These are phyloP conservation scores for Amauroascus verrucosus DNA, from an alignment of 2,329 filamentous ascomycete genomes.

Conservation along the genomic window DNA sequence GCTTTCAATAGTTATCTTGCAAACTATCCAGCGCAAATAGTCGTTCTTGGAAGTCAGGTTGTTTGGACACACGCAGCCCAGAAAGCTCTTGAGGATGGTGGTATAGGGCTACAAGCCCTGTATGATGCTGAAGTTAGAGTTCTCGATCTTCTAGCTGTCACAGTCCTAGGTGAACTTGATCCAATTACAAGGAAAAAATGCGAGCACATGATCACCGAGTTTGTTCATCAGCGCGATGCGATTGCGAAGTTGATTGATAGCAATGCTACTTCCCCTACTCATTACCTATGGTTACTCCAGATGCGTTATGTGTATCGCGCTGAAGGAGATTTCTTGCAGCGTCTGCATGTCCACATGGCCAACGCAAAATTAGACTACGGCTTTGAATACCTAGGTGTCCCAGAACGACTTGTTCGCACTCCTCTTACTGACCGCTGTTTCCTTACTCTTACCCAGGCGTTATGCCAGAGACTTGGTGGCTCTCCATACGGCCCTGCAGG, in stretches of 20 bases:
- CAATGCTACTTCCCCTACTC: constrained; percentile 62
- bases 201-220: constrained; percentile 97
- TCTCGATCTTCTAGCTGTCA: constrained; percentile 73
- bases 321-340: constrained; percentile 69
- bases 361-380: constrained; percentile 93
- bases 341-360: constrained; percentile 88
- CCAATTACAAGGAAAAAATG: constrained; percentile 88
- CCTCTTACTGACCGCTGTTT: constrained; percentile 97
- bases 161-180: constrained; percentile 81
- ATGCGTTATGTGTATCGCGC: constrained; percentile 91
- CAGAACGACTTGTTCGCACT: constrained; percentile 89
- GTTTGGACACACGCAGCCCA: constrained; percentile 89
- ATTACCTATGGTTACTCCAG: constrained; percentile 88
- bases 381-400: constrained; percentile 94
- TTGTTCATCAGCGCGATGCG: constrained; percentile 90
- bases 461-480: constrained; percentile 88
- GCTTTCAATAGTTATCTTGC: constrained; percentile 72
- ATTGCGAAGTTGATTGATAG: constrained; percentile 75
- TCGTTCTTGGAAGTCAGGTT: constrained; percentile 85
- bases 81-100: constrained; percentile 60
- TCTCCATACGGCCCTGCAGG: constrained; percentile 95
- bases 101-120: constrained; percentile 56
- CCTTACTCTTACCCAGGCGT: constrained; percentile 88
- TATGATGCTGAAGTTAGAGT: constrained; percentile 77
- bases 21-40: constrained; percentile 82